These are phyloP conservation scores for Spathaspora hagerdaliae DNA, from an alignment of 805 yeast species.

Conservation along the genomic window DNA sequence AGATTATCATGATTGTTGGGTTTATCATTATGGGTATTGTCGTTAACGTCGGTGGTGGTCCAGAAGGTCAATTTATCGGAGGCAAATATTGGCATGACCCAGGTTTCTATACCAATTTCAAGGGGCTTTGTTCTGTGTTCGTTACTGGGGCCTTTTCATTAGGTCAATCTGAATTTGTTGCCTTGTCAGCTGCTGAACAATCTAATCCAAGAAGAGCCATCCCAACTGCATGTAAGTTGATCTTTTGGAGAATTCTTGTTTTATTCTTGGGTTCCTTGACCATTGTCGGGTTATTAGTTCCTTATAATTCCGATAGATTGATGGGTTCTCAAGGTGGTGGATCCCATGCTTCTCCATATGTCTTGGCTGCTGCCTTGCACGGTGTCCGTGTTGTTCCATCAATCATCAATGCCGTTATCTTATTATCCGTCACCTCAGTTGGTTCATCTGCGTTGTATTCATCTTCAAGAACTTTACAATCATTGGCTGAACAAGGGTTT, in stretches of 20 bases:
- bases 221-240: slow-evolving; percentile 38
- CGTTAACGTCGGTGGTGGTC: slow-evolving; percentile 36
- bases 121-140: slow-evolving; percentile 36
- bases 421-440: slow-evolving; percentile 39
- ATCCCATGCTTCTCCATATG: slow-evolving; percentile 39
- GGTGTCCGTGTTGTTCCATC: slow-evolving; percentile 37
- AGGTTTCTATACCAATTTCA: slow-evolving; percentile 33
- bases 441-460: slow-evolving; percentile 41
- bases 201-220: slow-evolving; percentile 36
- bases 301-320: slow-evolving; percentile 26
- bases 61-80: slow-evolving; percentile 32
- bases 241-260: slow-evolving; percentile 33
- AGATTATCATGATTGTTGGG: slow-evolving; percentile 34
- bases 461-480: slow-evolving; percentile 39
- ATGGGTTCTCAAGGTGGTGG: slow-evolving; percentile 31
- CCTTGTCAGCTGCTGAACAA: slow-evolving; percentile 36
- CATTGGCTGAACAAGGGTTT: slow-evolving; percentile 39
- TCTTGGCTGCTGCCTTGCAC: slow-evolving; percentile 38
- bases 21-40: slow-evolving; percentile 39
- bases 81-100: slow-evolving; percentile 41
- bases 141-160: slow-evolving; percentile 39
- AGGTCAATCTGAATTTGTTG: slow-evolving; percentile 40
- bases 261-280: slow-evolving; percentile 38
- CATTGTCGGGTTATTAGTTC: slow-evolving; percentile 39
- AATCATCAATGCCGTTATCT: slow-evolving; percentile 39